Evolutionary conservation across 805 yeast species (phyloP).

Genomic region (Cyberlindnera euphorbiae): DNA sequence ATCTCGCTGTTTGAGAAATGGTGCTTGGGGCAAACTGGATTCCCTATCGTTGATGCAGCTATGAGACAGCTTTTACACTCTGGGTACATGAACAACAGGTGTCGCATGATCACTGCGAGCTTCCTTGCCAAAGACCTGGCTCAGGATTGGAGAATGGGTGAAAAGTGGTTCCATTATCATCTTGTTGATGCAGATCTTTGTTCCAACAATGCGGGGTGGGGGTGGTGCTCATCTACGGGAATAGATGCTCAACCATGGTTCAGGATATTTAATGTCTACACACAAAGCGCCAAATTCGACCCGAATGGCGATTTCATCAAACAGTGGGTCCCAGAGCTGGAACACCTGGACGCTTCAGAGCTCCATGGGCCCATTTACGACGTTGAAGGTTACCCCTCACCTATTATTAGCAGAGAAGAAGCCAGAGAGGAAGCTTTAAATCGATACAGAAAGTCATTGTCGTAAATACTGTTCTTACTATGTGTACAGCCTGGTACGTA

Average conservation of each 20-base stretch:
- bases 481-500: too few relatives aligned
- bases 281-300: slow-evolving; percentile 47
- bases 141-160: slow-evolving; percentile 54
- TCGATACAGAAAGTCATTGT: slow-evolving; percentile 33
- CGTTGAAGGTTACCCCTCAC: slow-evolving; percentile 36
- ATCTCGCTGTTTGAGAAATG: slow-evolving; percentile 39
- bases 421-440: slow-evolving; percentile 40
- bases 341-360: slow-evolving; percentile 15
- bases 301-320: slow-evolving; percentile 41
- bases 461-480: background rate
- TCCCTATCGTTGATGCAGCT: slow-evolving; percentile 53
- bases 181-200: slow-evolving; percentile 50
- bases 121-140: slow-evolving; percentile 46
- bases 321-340: slow-evolving; percentile 47
- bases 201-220: slow-evolving; percentile 58
- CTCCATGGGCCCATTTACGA: slow-evolving; percentile 22
- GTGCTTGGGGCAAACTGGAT: slow-evolving; percentile 52
- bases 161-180: slow-evolving; percentile 43
- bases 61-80: slow-evolving; percentile 49
- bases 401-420: slow-evolving; percentile 39
- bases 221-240: slow-evolving; percentile 47
- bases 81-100: slow-evolving; percentile 50
- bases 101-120: slow-evolving; percentile 50
- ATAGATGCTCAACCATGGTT: slow-evolving; percentile 55
- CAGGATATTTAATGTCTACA: slow-evolving; percentile 47